Evolutionary conservation across 805 yeast species (phyloP).

Genomic region (Hanseniaspora guilliermondii): DNA sequence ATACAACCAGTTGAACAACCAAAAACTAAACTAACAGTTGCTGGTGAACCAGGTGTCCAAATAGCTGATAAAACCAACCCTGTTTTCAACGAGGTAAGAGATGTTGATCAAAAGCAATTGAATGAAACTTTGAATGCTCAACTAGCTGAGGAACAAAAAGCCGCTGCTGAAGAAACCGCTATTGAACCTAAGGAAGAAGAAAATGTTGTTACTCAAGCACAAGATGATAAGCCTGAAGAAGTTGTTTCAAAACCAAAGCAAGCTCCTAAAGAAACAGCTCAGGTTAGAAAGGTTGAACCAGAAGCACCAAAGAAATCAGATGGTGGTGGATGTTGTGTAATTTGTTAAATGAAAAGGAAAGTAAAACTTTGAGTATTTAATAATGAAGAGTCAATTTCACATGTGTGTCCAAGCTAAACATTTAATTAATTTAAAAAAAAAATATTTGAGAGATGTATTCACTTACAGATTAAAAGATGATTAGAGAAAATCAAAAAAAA

Average conservation of each 20-base stretch:
- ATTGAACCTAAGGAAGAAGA: neutral
- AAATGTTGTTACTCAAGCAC: slow-evolving; percentile 12
- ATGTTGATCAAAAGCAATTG: slow-evolving; percentile 47
- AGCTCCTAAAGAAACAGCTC: slow-evolving; percentile 15
- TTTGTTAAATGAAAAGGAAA: neutral
- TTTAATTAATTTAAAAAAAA: too few species aligned
- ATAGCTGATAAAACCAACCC: slow-evolving; percentile 28
- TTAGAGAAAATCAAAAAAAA: too few species aligned
- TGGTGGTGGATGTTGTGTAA: slow-evolving; percentile 9
- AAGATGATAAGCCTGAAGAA: slow-evolving; percentile 16
- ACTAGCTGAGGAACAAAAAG: slow-evolving; percentile 6
- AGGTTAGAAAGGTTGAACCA: slow-evolving; percentile 20
- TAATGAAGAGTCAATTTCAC: too few species aligned
- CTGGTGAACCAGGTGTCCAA: slow-evolving; percentile 40
- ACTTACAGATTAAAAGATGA: too few species aligned
- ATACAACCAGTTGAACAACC: slow-evolving; percentile 8
- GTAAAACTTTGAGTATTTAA: neutral
- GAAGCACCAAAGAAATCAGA: slow-evolving; percentile 18
- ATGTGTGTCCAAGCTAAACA: too few species aligned
- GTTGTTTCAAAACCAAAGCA: slow-evolving; percentile 13
- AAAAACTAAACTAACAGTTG: slow-evolving; percentile 22
- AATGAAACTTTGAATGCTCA: slow-evolving; percentile 32
- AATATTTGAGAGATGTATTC: too few species aligned
- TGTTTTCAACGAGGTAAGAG: slow-evolving; percentile 46
- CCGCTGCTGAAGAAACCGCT: slow-evolving; percentile 9